A percentile compares a stretch with the other conserved stretches of the same genome.
These are phyloP conservation scores for Aspergillus awamori DNA, from an alignment of 2,329 filamentous ascomycete species.

Conservation along the genomic window DNA sequence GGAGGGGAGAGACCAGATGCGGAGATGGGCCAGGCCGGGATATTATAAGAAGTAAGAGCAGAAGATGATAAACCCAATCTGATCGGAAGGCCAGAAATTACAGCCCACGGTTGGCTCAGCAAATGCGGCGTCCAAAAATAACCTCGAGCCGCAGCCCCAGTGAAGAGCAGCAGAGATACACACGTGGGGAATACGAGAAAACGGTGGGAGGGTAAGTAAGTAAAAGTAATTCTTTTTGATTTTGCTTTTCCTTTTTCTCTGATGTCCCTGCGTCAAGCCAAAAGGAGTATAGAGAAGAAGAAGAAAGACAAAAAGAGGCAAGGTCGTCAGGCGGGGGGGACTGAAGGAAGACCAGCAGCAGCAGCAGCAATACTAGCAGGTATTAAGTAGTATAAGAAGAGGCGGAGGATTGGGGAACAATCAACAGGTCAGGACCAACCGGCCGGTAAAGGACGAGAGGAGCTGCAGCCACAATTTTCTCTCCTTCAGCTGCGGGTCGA, in stretches of 20 bases:
- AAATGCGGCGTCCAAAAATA: conserved; percentile 24
- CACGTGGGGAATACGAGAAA: conserved; percentile 34
- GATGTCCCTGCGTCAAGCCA: background rate
- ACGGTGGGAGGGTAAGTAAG: conserved; percentile 17
- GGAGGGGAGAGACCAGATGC: conserved; percentile 6
- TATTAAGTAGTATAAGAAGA: background rate
- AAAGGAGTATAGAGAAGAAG: background rate
- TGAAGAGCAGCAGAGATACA: conserved; percentile 22
- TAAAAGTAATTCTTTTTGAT: background rate
- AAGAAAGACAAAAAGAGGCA: background rate
- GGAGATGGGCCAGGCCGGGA: conserved; percentile 10
- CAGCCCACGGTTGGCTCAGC: conserved; percentile 4
- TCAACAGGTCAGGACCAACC: conserved; percentile 8
- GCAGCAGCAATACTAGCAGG: background rate
- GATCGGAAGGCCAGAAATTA: background rate
- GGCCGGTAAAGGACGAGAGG: conserved; percentile 11
- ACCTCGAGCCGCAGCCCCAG: conserved; percentile 27
- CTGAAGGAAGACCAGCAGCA: conserved; percentile 2
- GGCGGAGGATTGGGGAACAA: conserved; percentile 5
- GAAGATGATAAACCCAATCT: conserved; percentile 7
- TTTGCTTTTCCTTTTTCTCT: background rate
- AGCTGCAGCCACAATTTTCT: conserved; percentile 11
- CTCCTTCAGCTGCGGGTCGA: conserved; percentile 12
- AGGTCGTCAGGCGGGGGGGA: conserved; percentile 14
- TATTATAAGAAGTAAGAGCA: conserved; percentile 5